Percentiles rank a stretch among this genome's conserved stretches.
Evolutionary conservation across 352 stramenopile genomes (phyloP).

Genomic region (Phytophthora cactorum): DNA sequence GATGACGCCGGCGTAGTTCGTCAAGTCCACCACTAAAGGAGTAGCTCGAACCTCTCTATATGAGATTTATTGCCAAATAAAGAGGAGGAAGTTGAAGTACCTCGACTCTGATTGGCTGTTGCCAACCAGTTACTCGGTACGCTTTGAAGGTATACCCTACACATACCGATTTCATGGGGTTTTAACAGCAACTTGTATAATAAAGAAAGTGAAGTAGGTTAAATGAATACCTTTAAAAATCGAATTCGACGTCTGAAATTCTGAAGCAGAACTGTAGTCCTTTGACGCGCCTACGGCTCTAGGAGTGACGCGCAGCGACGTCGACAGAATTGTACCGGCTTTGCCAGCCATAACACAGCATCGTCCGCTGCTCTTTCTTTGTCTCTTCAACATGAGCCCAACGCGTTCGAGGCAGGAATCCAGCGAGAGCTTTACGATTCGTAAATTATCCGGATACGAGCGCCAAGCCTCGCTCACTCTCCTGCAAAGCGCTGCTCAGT

Average conservation of each 20-base stretch:
- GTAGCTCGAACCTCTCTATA: no score
- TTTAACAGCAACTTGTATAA: no score
- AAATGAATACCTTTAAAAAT: neutral
- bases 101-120: no score
- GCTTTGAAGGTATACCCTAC: no score
- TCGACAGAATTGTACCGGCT: neutral
- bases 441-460: neutral
- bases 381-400: neutral
- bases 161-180: no score
- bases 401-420: neutral
- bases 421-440: neutral
- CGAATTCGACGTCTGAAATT: no score
- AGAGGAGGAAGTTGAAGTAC: no score
- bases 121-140: no score
- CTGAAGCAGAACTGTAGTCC: neutral
- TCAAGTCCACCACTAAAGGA: no score
- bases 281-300: neutral
- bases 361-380: neutral
- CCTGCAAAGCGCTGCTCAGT: neutral
- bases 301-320: neutral
- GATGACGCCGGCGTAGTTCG: no score
- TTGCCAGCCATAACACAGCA: neutral
- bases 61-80: no score
- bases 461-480: neutral
- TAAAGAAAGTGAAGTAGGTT: no score